phyloP scores from a whole-genome alignment of 179 eudicot genomes.

The Vitellaria paradoxa region DNA sequence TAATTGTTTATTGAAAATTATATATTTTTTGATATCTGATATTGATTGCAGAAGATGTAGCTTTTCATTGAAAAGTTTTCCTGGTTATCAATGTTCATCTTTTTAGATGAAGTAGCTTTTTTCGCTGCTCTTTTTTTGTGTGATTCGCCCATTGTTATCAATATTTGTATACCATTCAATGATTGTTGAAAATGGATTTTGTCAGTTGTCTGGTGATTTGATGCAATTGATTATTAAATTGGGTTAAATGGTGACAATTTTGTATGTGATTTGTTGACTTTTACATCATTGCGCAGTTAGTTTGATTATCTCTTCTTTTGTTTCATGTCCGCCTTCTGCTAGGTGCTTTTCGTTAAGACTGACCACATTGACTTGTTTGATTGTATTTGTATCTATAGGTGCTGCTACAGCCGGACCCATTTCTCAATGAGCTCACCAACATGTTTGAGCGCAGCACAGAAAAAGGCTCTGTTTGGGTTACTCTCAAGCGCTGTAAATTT shows the following conservation, averaged over 20 bases:
- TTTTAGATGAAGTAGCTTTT: neutral
- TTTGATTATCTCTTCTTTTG: neutral
- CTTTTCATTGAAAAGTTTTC: too few species aligned
- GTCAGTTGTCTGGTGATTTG: too few species aligned
- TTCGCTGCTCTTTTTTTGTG: neutral
- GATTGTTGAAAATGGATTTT: neutral
- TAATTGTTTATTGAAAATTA: too few species aligned
- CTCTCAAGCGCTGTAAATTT: conserved; percentile 69
- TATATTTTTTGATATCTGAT: too few species aligned
- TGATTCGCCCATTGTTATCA: neutral
- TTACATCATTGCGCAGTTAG: neutral
- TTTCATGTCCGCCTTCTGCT: neutral
- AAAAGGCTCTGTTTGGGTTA: conserved; percentile 83
- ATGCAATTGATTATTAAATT: too few species aligned
- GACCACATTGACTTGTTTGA: neutral
- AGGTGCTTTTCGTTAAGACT: neutral
- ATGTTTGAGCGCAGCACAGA: conserved; percentile 81
- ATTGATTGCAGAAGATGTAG: too few species aligned
- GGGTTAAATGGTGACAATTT: neutral
- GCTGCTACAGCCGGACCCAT: conserved; percentile 67
- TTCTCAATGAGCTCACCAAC: conserved; percentile 69
- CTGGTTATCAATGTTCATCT: neutral
- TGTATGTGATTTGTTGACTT: neutral
- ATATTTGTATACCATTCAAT: neutral
- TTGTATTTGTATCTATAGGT: conserved; percentile 28